These are phyloP conservation scores for Apiospora sp. DNA, from an alignment of 2,329 filamentous ascomycete genomes.

Conservation along the genomic window DNA sequence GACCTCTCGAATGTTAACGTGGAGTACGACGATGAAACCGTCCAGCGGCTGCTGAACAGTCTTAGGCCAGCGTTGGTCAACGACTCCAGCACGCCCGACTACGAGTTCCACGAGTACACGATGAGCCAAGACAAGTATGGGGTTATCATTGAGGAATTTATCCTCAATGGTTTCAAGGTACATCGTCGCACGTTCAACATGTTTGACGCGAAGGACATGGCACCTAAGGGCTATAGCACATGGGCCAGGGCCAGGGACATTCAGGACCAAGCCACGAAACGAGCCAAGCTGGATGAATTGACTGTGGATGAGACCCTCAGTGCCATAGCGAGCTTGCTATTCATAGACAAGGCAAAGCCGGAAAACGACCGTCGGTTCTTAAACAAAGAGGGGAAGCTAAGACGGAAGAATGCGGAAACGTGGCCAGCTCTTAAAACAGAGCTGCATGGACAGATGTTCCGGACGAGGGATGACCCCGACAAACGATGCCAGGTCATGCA, in stretches of 20 bases:
- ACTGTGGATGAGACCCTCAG: background rate
- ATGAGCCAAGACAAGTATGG: background rate
- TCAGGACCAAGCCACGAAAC: background rate
- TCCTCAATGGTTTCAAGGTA: background rate
- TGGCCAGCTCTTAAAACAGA: background rate
- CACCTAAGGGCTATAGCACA: background rate
- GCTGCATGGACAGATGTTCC: background rate
- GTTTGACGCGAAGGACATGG: background rate
- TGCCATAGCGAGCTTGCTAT: background rate
- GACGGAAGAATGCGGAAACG: rapidly evolving
- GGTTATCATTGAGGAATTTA: background rate
- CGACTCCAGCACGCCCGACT: too few species aligned
- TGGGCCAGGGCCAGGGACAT: background rate
- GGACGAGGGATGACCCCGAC: background rate
- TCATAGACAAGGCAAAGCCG: background rate
- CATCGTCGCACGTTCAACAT: background rate
- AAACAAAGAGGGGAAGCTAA: background rate
- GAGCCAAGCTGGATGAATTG: background rate
- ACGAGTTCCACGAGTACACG: background rate
- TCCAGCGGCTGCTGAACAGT: background rate
- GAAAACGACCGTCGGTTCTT: background rate
- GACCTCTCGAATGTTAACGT: background rate
- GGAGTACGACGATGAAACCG: background rate
- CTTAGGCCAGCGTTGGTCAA: background rate
- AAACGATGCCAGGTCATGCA: background rate